phyloP scores from a whole-genome alignment of 2,329 filamentous ascomycete genomes.

The Diaporthe aspalathi region DNA sequence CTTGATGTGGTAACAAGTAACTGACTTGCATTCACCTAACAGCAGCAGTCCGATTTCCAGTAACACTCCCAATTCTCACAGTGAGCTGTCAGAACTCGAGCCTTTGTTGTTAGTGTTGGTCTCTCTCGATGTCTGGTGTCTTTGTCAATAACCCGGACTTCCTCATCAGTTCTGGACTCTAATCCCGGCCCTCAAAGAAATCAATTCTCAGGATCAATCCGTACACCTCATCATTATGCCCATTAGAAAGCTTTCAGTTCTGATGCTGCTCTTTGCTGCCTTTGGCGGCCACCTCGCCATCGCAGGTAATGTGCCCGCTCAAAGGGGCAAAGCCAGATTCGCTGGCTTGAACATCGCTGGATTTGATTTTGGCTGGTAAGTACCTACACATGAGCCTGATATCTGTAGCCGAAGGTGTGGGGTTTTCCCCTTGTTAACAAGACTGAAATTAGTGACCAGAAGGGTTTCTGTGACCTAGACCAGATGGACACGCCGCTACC shows the following conservation, averaged over 20 bases:
- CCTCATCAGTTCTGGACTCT: no score
- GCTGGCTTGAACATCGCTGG: constrained; percentile 57
- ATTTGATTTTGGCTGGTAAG: constrained; percentile 58
- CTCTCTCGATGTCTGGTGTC: background rate
- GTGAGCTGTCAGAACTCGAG: background rate
- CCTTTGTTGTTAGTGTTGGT: background rate
- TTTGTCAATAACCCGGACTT: background rate
- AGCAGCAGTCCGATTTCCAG: background rate
- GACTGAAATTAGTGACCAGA: no score
- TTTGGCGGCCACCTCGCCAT: no score
- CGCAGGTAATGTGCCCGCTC: no score
- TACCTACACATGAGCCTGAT: no score
- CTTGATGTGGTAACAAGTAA: background rate
- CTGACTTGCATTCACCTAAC: background rate
- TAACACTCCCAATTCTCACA: background rate
- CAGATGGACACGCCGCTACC: constrained; percentile 1
- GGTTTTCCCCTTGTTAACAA: no score
- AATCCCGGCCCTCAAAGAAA: background rate
- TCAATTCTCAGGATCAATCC: background rate
- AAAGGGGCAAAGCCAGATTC: background rate
- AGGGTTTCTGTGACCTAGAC: no score
- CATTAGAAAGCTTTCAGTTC: background rate
- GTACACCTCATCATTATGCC: background rate
- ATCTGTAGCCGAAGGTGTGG: no score
- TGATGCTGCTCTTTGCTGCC: background rate